Evolutionary conservation across 2,329 filamentous ascomycete species (phyloP), one percentile per base, ranked within the genome.

Genomic region (Remersonia thermophila): DNA sequence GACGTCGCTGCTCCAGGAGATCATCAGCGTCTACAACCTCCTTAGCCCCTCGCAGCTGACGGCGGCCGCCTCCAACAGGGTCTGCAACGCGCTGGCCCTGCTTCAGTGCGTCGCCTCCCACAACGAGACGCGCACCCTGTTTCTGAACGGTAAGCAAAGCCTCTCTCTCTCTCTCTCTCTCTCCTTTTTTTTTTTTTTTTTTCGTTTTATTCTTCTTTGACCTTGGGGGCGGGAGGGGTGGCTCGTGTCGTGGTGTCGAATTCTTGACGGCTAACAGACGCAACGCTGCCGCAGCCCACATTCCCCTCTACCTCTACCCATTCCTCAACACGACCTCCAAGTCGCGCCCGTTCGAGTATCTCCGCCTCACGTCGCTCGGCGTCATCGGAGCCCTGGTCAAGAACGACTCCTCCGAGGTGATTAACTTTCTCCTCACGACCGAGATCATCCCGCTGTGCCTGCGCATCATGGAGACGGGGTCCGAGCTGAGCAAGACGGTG

Each of bases 251-350:
- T n/a, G n/a, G 29, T 36, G 16, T n/a, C 32, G 12, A 15, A 26
- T 23, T 43, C 27, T 27, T 23, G 20, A 23, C n/a, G n/a, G n/a
- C n/a, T n/a, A 23, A 23, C 20, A 23, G 20, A 23, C 20, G 5
- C 20, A 23, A 23, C 9, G 5, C 10, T 27, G 3, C 17, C 33
- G 17, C 52, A 95, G 91, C 91, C 27, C 91, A 98, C 54, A 96
- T 98, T 40, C 91, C 91, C 7, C 75, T 98, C 34, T 98, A 95
- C 59, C 77, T 98, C 39, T 98, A 98, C 52, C 91, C 91, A 0
- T 98, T 98, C 55, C 76, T 98, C 44, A 98, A 98, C 63, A 98
- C 91, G 3, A 98, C 91, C 1, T 96, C 91, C 25, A 98, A 98
- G 61, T 95, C 87, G 23, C 77, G 91, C 36, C 91, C 91, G 0